These are phyloP conservation scores for Pulveroboletus frians DNA, from an alignment of 768 basidiomycete genomes.

Conservation along the genomic window DNA sequence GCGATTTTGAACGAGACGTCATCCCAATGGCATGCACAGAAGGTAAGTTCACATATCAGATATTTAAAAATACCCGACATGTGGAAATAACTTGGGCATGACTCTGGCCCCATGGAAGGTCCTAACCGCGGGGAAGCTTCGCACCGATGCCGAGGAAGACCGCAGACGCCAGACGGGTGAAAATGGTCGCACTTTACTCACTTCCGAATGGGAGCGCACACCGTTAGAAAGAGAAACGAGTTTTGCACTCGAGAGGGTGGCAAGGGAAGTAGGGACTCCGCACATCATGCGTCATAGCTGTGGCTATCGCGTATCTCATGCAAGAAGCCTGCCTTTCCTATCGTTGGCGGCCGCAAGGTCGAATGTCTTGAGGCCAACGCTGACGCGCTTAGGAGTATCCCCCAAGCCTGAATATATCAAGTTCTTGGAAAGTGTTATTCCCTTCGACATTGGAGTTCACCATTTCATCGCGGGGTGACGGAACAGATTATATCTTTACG, in stretches of 20 bases:
- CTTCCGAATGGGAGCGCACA: slow-evolving; percentile 29
- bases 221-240: slow-evolving; percentile 31
- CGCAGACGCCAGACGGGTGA: slow-evolving; percentile 29
- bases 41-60: too few relatives aligned
- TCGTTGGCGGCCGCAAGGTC: slow-evolving; percentile 38
- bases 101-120: slow-evolving; percentile 35
- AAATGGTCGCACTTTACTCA: slow-evolving; percentile 31
- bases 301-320: slow-evolving; percentile 41
- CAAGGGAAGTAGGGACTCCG: slow-evolving; percentile 33
- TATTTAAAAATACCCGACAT: too few relatives aligned
- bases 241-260: slow-evolving; percentile 35
- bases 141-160: slow-evolving; percentile 26
- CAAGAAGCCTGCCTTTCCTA: slow-evolving; percentile 41
- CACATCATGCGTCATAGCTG: slow-evolving; percentile 29
- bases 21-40: slow-evolving; percentile 30
- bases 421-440: slow-evolving; percentile 28
- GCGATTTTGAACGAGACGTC: slow-evolving; percentile 50
- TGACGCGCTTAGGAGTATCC: slow-evolving; percentile 35
- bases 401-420: slow-evolving; percentile 35
- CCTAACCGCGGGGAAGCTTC: slow-evolving; percentile 23
- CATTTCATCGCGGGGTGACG: slow-evolving; percentile 29
- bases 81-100: too few relatives aligned
- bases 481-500: slow-evolving; percentile 16
- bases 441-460: slow-evolving; percentile 35
- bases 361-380: slow-evolving; percentile 39